Percentiles rank a stretch among this genome's conserved stretches.
Evolutionary conservation across 768 basidiomycete genomes (phyloP).

Genomic region (Lactarius trivialis): DNA sequence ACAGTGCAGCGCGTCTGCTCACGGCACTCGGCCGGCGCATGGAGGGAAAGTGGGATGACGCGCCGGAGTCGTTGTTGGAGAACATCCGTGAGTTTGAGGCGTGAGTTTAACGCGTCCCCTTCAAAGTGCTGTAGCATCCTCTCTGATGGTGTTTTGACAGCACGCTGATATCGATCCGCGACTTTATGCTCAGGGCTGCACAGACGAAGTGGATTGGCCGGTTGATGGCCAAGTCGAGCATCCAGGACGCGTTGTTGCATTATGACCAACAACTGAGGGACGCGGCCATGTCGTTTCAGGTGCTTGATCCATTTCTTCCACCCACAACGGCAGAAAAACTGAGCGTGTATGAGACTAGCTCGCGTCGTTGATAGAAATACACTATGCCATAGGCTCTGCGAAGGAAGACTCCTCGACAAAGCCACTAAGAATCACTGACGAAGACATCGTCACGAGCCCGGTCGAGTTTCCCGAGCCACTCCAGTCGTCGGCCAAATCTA

Average conservation of each 20-base stretch:
- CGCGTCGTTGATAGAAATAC: constrained; percentile 24
- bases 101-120: constrained; percentile 10
- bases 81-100: constrained; percentile 23
- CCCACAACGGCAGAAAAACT: background rate
- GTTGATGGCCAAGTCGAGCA: constrained; percentile 17
- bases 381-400: constrained; percentile 20
- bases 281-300: constrained; percentile 23
- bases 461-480: background rate
- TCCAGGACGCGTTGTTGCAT: constrained; percentile 15
- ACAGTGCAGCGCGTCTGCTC: constrained; percentile 20
- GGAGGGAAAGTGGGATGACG: constrained; percentile 25
- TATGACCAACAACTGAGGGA: constrained; percentile 19
- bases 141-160: background rate
- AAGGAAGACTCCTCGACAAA: background rate
- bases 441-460: constrained; percentile 4
- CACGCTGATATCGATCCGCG: constrained; percentile 21
- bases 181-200: constrained; percentile 21
- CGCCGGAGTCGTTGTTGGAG: constrained; percentile 22
- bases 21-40: constrained; percentile 20
- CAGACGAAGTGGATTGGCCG: constrained; percentile 23
- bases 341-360: constrained; percentile 6
- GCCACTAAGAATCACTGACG: background rate
- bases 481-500: background rate
- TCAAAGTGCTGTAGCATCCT: background rate
- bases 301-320: background rate